Base-by-base conservation (phyloP, 2,329 filamentous ascomycete genomes). In the Thermochaetoides dissita region DNA sequence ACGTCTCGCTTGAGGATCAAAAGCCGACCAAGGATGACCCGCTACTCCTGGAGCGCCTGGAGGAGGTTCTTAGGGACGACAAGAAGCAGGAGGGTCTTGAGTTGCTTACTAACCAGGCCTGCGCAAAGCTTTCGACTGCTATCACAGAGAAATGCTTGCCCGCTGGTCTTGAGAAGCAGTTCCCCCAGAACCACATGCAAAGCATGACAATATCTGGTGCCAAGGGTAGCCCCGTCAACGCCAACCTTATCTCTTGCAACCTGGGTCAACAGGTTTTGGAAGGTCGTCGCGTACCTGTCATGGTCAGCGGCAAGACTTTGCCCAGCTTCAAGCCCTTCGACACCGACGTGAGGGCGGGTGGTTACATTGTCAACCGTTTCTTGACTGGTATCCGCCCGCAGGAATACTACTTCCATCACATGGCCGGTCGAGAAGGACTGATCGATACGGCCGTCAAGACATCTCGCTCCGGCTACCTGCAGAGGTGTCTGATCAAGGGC, bases 361-460 rank as follows among this genome's bases (percentile, higher is more conserved):
- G 91, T 11, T 98, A 94, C 63, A 84, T 98, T 50, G 83, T 84
- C 39, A 86, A 93, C 57, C 86, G 91, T 59, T 98, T 98, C 74
- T 82, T 98, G 70, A 98, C 93, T 24, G 91, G 91, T 46, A 91
- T 98, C 47, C 79, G 89, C 42, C 91, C 91, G 5, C 91, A 98
- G 57, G 93, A 98, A 60, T 98, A 95, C 62, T 98, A 89, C 61
- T 98, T 98, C 69, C 91, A 98, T 74, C 87, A 93, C 62, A 98
- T 98, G 93, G 91, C 89, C 57, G 93, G 93, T 54, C 79, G 91
- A 65, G 93, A 98, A 71, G 91, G 91, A 69, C 69, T 98, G 51
- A 98, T 98, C 58, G 91, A 98, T 72, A 98, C 91, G 12, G 91
- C 91, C 49, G 91, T 98, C 61, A 98, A 98, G 66, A 98, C 91